These are phyloP conservation scores for Grifola frondosa DNA, from an alignment of 1,284 basidiomycete genomes.

Conservation along the genomic window DNA sequence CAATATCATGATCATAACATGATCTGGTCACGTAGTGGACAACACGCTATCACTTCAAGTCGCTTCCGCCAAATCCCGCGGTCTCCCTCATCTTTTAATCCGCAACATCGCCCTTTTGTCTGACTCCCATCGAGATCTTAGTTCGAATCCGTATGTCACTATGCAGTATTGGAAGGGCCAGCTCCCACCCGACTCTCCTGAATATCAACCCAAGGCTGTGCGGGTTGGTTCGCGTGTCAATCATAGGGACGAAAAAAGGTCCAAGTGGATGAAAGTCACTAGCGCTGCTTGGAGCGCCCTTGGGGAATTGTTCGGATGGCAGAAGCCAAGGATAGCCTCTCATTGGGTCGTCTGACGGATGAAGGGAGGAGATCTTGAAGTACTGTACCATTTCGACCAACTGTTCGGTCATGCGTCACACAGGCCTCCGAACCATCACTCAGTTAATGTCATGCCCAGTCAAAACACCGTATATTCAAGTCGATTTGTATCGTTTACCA, in stretches of 20 bases:
- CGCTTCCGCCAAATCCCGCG: conserved; percentile 55
- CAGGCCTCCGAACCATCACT: too few species aligned
- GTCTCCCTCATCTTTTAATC: conserved; percentile 57
- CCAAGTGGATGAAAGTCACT: conserved; percentile 22
- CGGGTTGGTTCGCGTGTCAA: neutral
- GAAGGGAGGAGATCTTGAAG: too few species aligned
- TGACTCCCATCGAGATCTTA: conserved; percentile 27
- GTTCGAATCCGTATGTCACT: conserved; percentile 1
- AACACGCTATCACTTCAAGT: conserved; percentile 53
- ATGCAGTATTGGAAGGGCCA: conserved; percentile 46
- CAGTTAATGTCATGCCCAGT: too few species aligned
- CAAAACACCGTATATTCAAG: too few species aligned
- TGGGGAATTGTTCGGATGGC: conserved; percentile 51
- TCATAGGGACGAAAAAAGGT: conserved; percentile 1
- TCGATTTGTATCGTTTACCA: too few species aligned
- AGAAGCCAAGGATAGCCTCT: conserved; percentile 44
- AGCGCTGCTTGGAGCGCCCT: conserved; percentile 38
- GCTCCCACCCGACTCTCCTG: conserved; percentile 17
- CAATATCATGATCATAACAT: neutral
- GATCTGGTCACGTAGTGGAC: conserved; percentile 43
- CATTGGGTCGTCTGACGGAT: too few species aligned
- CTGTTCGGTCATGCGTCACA: too few species aligned
- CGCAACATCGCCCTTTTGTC: conserved; percentile 42
- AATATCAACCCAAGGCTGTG: conserved; percentile 12
- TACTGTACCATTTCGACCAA: too few species aligned